phyloP scores from a whole-genome alignment of 768 basidiomycete genomes.

The Lanmaoa rubissima region DNA sequence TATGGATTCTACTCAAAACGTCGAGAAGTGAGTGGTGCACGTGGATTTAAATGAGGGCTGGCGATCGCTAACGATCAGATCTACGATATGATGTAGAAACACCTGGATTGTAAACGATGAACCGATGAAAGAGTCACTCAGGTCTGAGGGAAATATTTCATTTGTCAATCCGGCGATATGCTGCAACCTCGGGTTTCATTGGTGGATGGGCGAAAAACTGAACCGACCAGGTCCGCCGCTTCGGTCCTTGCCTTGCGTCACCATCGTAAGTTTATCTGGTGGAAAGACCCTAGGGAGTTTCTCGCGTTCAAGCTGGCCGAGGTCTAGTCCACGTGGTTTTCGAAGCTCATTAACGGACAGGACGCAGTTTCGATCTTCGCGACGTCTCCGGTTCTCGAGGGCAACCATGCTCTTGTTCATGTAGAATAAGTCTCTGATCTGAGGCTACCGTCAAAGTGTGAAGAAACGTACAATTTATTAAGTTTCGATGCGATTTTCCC shows the following conservation, averaged over 20 bases:
- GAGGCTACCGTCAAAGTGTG: neutral
- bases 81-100: neutral
- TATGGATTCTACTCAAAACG: neutral
- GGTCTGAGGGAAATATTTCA: neutral
- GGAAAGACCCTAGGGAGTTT: neutral
- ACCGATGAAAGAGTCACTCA: neutral
- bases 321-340: neutral
- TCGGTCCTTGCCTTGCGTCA: neutral
- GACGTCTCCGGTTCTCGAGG: neutral
- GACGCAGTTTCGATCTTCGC: neutral
- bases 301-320: neutral
- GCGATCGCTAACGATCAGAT: constrained; percentile 1
- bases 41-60: neutral
- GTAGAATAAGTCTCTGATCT: neutral
- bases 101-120: neutral
- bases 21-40: neutral
- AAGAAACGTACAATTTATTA: neutral
- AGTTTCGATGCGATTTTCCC: neutral
- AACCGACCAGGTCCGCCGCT: neutral
- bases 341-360: neutral
- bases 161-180: neutral
- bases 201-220: neutral
- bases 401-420: neutral
- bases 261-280: neutral
- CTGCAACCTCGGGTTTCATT: neutral